phyloP scores from a whole-genome alignment of 192 early-diverging fungal species.

The Chytriomyces sp. region DNA sequence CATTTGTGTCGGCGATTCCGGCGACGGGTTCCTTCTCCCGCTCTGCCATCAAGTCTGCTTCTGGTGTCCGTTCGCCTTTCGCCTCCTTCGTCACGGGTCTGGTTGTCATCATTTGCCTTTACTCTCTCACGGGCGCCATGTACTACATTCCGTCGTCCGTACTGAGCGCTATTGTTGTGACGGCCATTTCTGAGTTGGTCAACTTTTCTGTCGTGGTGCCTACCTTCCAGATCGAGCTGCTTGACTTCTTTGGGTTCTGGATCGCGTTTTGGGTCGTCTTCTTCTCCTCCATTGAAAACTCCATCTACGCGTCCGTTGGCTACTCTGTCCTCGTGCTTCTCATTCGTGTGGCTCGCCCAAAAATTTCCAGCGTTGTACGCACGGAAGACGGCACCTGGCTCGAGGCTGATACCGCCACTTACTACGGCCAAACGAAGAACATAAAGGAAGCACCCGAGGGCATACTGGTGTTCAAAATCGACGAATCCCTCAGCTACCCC shows the following conservation, averaged over 20 bases:
- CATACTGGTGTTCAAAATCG: constrained; percentile 70
- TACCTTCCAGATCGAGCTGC: constrained; percentile 63
- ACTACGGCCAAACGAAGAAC: not conserved
- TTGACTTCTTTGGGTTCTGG: constrained; percentile 57
- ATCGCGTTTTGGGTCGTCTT: constrained; percentile 61
- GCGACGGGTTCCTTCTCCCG: constrained; percentile 93
- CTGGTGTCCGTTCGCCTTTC: constrained; percentile 81
- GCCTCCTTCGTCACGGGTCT: constrained; percentile 76
- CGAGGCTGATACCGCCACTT: constrained; percentile 16
- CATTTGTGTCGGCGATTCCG: constrained; percentile 87
- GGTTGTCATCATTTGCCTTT: constrained; percentile 82
- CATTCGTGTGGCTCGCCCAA: constrained; percentile 76
- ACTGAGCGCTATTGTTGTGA: not conserved
- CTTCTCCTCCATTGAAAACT: constrained; percentile 72
- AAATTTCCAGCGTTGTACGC: constrained; percentile 48
- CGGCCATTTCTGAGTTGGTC: not conserved
- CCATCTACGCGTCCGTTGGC: constrained; percentile 77
- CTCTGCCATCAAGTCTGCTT: constrained; percentile 85
- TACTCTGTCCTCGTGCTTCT: constrained; percentile 77
- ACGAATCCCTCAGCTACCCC: constrained; percentile 71
- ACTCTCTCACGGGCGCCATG: constrained; percentile 78
- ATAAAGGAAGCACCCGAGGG: constrained; percentile 48
- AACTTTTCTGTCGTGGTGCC: no score
- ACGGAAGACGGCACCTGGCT: constrained; percentile 37
- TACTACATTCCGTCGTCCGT: constrained; percentile 84